phyloP scores from a whole-genome alignment of 495 filamentous ascomycete genomes.

The Pyronema omphalodes region DNA sequence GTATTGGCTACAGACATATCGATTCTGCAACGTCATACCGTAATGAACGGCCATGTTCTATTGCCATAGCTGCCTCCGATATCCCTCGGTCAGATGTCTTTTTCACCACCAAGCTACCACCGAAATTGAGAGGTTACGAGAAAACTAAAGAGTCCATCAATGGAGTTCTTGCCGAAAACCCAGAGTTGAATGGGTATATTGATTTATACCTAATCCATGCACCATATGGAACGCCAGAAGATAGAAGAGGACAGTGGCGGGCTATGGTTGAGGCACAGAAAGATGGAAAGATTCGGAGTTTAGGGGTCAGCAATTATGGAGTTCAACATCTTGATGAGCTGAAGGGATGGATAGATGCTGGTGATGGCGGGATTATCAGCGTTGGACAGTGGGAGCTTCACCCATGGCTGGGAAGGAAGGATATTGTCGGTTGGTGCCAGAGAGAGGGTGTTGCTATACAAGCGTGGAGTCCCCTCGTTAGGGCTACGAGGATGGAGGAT shows the following conservation, averaged over 20 bases:
- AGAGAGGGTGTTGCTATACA: conserved; percentile 44
- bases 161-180: conserved; percentile 29
- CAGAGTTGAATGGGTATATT: conserved; percentile 34
- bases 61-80: conserved; percentile 30
- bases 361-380: conserved; percentile 43
- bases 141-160: conserved; percentile 33
- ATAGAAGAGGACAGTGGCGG: conserved; percentile 34
- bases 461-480: conserved; percentile 49
- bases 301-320: conserved; percentile 40
- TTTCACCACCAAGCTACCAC: conserved; percentile 39
- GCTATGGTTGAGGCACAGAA: conserved; percentile 38
- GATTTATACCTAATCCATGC: conserved; percentile 41
- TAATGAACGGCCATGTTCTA: conserved; percentile 35
- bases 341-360: conserved; percentile 27
- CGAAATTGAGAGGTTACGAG: conserved; percentile 30
- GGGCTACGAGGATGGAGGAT: conserved; percentile 32
- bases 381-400: conserved; percentile 88
- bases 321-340: conserved; percentile 37
- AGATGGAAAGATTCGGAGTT: conserved; percentile 33
- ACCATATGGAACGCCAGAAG: conserved; percentile 36
- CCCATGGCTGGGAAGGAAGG: conserved; percentile 58
- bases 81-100: conserved; percentile 34
- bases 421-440: conserved; percentile 61
- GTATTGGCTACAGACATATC: conserved; percentile 21
- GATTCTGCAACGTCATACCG: conserved; percentile 37